Evolutionary conservation across 768 basidiomycete species (phyloP).

Genomic region (Psilocybe azurescens): DNA sequence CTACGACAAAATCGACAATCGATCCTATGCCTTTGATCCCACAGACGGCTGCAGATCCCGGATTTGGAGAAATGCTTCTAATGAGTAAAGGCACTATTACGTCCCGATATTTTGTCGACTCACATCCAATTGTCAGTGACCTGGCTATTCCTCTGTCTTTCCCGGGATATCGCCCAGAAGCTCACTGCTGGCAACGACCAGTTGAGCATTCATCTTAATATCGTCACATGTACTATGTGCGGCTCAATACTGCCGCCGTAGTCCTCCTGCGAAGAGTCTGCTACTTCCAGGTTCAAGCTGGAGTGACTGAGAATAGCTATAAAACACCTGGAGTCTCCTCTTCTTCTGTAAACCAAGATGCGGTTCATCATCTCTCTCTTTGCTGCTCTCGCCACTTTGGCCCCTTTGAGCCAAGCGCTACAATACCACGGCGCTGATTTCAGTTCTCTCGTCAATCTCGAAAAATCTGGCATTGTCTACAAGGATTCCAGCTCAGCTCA

Average conservation of each 20-base stretch:
- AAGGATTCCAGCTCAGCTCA: constrained; percentile 42
- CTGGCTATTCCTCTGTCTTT: background rate
- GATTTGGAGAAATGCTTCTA: background rate
- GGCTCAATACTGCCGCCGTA: background rate
- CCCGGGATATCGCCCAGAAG: background rate
- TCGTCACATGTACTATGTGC: background rate
- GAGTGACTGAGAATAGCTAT: constrained; percentile 1
- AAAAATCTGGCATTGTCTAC: constrained; percentile 51
- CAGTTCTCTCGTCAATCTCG: constrained; percentile 57
- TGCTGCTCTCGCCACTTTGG: constrained; percentile 26
- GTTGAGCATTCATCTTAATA: no score
- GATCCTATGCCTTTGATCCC: background rate
- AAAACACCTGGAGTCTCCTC: background rate
- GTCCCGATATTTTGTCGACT: background rate
- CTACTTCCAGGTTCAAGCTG: background rate
- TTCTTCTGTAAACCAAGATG: constrained; percentile 22
- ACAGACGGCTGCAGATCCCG: background rate
- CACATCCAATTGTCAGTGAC: background rate
- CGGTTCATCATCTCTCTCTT: constrained; percentile 25
- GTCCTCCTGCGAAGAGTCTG: background rate
- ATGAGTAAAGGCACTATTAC: background rate
- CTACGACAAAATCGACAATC: background rate
- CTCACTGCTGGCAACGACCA: background rate
- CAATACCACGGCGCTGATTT: constrained; percentile 61
- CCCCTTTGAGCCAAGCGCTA: constrained; percentile 36